Base-by-base conservation (phyloP, 2,329 filamentous ascomycete species). In the Simplicillium aogashimaense region DNA sequence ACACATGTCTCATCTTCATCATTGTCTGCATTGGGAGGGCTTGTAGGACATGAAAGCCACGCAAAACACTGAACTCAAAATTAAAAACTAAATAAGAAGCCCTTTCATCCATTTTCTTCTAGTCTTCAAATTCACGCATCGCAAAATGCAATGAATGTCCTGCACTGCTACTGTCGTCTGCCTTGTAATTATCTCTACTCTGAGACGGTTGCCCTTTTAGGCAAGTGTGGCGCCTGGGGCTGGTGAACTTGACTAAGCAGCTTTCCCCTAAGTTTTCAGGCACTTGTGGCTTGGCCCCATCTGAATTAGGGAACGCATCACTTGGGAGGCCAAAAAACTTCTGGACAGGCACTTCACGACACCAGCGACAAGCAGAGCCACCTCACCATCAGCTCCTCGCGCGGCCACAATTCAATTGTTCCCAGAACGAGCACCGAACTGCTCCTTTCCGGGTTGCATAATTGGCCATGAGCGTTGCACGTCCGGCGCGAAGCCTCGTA, bases 391-490 rank as follows among this genome's bases (percentile, higher is more conserved):
- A 7, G 16, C 30, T 30, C 13, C 30, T 7, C 15, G 13, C 30
- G 30, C 30, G 13, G 30, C 30, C 30, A 7, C 30, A 13, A 13
- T 15, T 12, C 6, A 32, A 13, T 12, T 12, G 15, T n/a, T 12
- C 12, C 15, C 30, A 25, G 20, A 25, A 25, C 20, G 20, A 33
- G 14, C 37, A 35, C 16, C 10, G 34, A 34, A 40, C 40, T 40
- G 31, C 36, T 14, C 12, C 10, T 20, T 28, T 33, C 16, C 35
- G 37, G 41, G 42, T 50, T 39, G 47, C 13, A 15, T 7, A 12
- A 30, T 29, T 55, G 65, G 64, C 54, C 57, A 77, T 76, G 73
- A 75, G 70, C 56, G 64, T 66, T 57, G 67, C 66, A 68, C 69
- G 69, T 47, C 69, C 71, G 59, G 66, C 66, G 59, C 64, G 67